phyloP scores from a whole-genome alignment of 2,329 filamentous ascomycete genomes.

The Dactylella cylindrospora region DNA sequence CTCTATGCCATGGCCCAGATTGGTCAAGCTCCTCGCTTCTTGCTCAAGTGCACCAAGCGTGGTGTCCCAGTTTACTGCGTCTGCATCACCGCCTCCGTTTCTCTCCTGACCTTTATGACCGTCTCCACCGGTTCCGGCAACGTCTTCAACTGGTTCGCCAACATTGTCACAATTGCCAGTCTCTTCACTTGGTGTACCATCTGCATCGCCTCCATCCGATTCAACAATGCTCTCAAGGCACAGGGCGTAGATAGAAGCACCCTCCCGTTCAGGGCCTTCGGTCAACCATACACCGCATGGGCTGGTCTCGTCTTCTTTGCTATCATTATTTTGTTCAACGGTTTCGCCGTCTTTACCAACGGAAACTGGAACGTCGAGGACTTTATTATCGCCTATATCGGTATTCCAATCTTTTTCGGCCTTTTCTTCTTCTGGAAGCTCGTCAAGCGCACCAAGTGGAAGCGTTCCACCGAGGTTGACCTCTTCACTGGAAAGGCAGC shows the following conservation, averaged over 20 bases:
- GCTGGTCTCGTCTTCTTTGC: conserved; percentile 61
- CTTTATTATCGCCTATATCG: conserved; percentile 68
- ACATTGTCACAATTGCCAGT: conserved; percentile 66
- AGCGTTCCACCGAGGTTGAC: conserved; percentile 59
- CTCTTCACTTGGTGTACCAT: conserved; percentile 65
- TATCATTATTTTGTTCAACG: conserved; percentile 70
- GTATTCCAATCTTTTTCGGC: conserved; percentile 63
- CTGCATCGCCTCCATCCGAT: conserved; percentile 62
- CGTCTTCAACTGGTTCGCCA: conserved; percentile 69
- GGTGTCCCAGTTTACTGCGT: conserved; percentile 63
- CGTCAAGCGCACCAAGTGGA: conserved; percentile 54
- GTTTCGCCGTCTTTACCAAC: conserved; percentile 73
- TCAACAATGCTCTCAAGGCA: conserved; percentile 60
- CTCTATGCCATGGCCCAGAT: conserved; percentile 62
- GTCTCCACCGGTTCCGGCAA: conserved; percentile 53
- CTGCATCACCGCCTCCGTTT: conserved; percentile 55
- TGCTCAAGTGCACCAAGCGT: conserved; percentile 62
- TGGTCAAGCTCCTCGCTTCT: conserved; percentile 65
- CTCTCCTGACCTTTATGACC: conserved; percentile 49
- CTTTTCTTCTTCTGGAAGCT: conserved; percentile 66
- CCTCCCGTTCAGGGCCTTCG: conserved; percentile 59
- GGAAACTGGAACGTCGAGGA: conserved; percentile 63
- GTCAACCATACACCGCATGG: conserved; percentile 67
- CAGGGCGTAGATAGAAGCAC: conserved; percentile 57
- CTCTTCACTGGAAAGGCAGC: conserved; percentile 62